phyloP scores from a whole-genome alignment of 2,329 filamentous ascomycete genomes.

The Alternaria tenuissima region DNA sequence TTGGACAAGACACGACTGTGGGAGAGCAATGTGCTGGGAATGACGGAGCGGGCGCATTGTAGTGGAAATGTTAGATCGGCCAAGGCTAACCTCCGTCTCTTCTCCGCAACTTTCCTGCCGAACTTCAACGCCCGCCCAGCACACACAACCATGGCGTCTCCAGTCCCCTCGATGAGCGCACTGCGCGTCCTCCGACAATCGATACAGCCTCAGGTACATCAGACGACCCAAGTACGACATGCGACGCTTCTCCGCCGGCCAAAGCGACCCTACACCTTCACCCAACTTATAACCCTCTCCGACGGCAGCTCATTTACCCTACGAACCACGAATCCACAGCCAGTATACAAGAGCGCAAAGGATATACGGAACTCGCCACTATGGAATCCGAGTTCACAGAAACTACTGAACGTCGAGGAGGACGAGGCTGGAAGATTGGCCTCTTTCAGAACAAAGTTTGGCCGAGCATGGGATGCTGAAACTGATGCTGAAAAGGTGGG shows the following conservation, averaged over 20 bases:
- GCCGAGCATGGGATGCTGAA: conserved; percentile 76
- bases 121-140: conserved; percentile 12
- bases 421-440: conserved; percentile 92
- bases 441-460: conserved; percentile 85
- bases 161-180: conserved; percentile 44
- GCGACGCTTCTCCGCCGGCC: conserved; percentile 87
- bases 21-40: conserved; percentile 4
- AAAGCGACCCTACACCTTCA: conserved; percentile 94
- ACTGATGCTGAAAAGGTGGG: conserved; percentile 17
- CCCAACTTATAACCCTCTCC: conserved; percentile 91
- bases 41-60: conserved; percentile 11
- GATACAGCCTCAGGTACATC: conserved; percentile 29
- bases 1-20: background rate
- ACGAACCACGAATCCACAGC: conserved; percentile 76
- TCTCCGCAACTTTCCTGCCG: conserved; percentile 35
- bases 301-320: conserved; percentile 87
- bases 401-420: conserved; percentile 86
- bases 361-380: conserved; percentile 88
- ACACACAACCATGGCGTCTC: conserved; percentile 38
- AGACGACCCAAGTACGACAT: conserved; percentile 69
- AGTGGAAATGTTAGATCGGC: conserved; percentile 27
- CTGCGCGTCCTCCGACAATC: conserved; percentile 42
- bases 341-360: conserved; percentile 71
- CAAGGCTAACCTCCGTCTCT: conserved; percentile 23
- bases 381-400: conserved; percentile 88